Evolutionary conservation across 2,329 filamentous ascomycete genomes (phyloP).

Genomic region (Karstenula rhodostoma): DNA sequence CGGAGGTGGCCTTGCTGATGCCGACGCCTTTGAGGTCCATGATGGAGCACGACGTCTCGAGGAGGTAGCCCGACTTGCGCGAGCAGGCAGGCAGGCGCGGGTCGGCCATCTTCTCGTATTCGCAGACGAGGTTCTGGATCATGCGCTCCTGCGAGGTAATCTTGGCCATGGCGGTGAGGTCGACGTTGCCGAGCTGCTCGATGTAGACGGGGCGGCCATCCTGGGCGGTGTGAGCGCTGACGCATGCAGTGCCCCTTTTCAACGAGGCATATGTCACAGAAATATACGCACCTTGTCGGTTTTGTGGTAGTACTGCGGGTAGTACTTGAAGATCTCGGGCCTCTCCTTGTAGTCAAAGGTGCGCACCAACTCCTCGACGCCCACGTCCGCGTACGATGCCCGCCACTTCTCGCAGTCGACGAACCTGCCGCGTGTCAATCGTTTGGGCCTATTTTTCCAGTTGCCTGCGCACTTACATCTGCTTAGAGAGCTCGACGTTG

Average conservation of each 20-base stretch:
- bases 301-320: slow-evolving; percentile 99
- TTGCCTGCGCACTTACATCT: slow-evolving; percentile 74
- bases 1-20: slow-evolving; percentile 78
- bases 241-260: not conserved
- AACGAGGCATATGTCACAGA: slow-evolving; percentile 7
- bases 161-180: slow-evolving; percentile 88
- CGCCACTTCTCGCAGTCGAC: slow-evolving; percentile 90
- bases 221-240: slow-evolving; percentile 55
- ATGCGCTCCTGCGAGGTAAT: slow-evolving; percentile 93
- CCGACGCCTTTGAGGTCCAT: slow-evolving; percentile 98
- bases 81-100: slow-evolving; percentile 94
- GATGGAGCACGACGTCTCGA: slow-evolving; percentile 98
- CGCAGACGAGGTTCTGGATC: slow-evolving; percentile 93
- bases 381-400: slow-evolving; percentile 72
- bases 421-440: slow-evolving; percentile 71
- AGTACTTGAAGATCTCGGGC: slow-evolving; percentile 83
- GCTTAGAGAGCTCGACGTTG: slow-evolving; percentile 81
- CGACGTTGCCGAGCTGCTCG: slow-evolving; percentile 92
- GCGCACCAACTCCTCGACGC: slow-evolving; percentile 79
- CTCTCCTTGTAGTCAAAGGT: slow-evolving; percentile 91
- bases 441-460: not conserved
- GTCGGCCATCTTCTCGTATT: slow-evolving; percentile 96
- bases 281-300: slow-evolving; percentile 73
- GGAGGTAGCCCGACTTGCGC: slow-evolving; percentile 84
- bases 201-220: slow-evolving; percentile 98